A percentile compares a stretch with the other conserved stretches of the same genome.
Evolutionary conservation across 2,329 filamentous ascomycete genomes (phyloP).

Genomic region (Drechmeria coniospora): DNA sequence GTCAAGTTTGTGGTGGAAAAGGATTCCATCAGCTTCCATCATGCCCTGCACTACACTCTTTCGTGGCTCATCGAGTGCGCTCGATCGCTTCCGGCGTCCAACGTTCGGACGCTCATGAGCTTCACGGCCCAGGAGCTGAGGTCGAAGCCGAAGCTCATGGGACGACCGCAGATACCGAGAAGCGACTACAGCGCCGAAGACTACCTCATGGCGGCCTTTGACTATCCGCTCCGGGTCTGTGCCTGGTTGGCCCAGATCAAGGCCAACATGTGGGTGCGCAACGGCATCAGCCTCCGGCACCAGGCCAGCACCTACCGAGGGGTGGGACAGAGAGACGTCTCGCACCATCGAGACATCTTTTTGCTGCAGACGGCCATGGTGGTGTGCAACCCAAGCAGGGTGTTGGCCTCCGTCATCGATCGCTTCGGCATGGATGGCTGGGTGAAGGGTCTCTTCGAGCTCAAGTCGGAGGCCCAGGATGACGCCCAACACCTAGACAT

Average conservation of each 20-base stretch:
- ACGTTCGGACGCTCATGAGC: conserved; percentile 52
- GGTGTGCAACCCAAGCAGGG: conserved; percentile 65
- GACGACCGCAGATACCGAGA: conserved; percentile 38
- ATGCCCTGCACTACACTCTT: conserved; percentile 86
- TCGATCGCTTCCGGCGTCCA: conserved; percentile 53
- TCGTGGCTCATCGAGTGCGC: conserved; percentile 92
- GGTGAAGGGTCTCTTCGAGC: conserved; percentile 70
- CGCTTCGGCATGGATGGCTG: conserved; percentile 79
- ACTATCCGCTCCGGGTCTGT: conserved; percentile 84
- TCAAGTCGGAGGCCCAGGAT: conserved; percentile 60
- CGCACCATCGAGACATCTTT: conserved; percentile 89
- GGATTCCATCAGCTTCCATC: conserved; percentile 91
- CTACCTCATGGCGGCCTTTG: conserved; percentile 73
- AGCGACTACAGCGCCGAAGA: conserved; percentile 53
- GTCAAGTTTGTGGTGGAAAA: conserved; percentile 81
- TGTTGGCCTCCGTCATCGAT: conserved; percentile 80
- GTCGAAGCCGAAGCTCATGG: conserved; percentile 47
- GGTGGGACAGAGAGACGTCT: conserved; percentile 77
- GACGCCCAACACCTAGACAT: conserved; percentile 81
- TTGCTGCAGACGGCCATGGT: conserved; percentile 83
- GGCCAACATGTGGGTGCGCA: conserved; percentile 95
- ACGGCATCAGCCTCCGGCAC: conserved; percentile 87
- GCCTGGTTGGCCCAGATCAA: conserved; percentile 98
- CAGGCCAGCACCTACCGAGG: conserved; percentile 90
- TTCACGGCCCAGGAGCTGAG: conserved; percentile 59